Evolutionary conservation across 106 monocot genomes (phyloP), one percentile per base, ranked within the genome.

Genomic region (Hemerocallis citrina): DNA sequence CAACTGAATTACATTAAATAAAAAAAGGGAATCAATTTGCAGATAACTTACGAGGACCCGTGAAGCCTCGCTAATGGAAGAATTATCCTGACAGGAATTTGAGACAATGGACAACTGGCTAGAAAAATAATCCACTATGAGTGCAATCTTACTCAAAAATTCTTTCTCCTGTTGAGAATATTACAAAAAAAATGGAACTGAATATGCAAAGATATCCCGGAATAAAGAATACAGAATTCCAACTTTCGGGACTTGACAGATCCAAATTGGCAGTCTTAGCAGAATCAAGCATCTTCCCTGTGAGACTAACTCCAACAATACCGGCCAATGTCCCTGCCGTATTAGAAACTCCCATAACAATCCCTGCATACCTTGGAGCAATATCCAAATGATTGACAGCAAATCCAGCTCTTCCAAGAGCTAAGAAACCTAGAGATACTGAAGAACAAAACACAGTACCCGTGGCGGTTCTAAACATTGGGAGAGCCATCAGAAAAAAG

Each of bases 361-460:
- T 88, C 8, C 93, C 93, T 22, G 93, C 93, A 73, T 80, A 83
- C n/a, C 75, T 85, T 12, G 93, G 93, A 59, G 93, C 93, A 28
- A 94, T 58, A 56, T 94, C 93, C 82, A 94, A 64, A 72, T 94
- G 93, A 59, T 94, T 94, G 29, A 94, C 93, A 7, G 93, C 93
- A 59, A 94, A 94, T 0, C 93, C 93, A n/a, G 93, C 93, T 63
- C 93, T 76, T 30, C 93, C 93, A 14, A 94, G 71, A 22, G 93
- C 93, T 67, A 94, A 62, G 31, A 89, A 83, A 30, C 93, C 93
- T 45, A 94, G 77, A 35, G 89, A 82, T 28, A 85, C 37, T 0
- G 93, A 85, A n/a, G 89, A 79, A 50, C 85, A 89, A 4, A 82
- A 48, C 40, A 93, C 74, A 24, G 89, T 77, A 5, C 93, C 76